Percentiles rank a stretch among this genome's conserved stretches.
Conservation (phyloP, 306 rosid genomes). For the Pterocarpus santalinus region DNA sequence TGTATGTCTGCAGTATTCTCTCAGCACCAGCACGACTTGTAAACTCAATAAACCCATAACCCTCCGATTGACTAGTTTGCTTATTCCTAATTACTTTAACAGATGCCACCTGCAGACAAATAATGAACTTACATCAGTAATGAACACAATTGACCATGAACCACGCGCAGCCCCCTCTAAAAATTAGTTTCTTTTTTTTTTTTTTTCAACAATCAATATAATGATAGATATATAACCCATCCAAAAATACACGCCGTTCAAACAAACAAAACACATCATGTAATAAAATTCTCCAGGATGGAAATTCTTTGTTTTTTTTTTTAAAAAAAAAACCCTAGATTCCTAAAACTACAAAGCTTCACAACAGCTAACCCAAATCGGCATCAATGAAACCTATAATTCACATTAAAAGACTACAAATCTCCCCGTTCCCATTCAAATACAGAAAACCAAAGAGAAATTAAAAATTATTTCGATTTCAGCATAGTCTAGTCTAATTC, state of each 20-base stretch:
- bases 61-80: conserved; percentile 82
- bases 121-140: conserved; percentile 1
- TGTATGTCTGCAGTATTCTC: conserved; percentile 74
- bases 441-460: not conserved
- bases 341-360: not conserved
- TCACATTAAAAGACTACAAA: not conserved
- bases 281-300: not conserved
- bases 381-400: not conserved
- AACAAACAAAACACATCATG: not conserved
- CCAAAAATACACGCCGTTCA: not conserved
- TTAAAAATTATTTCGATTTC: too few species aligned
- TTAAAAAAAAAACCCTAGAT: not conserved
- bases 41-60: conserved; percentile 95
- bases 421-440: not conserved
- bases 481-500: too few species aligned
- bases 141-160: not conserved
- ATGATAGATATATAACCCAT: not conserved
- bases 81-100: conserved; percentile 91
- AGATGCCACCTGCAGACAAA: conserved; percentile 58
- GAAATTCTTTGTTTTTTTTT: not conserved
- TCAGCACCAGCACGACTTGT: conserved; percentile 77
- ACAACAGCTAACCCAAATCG: conserved; percentile 26
- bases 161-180: not conserved
- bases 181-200: not conserved
- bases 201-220: not conserved